Evolutionary conservation across 176 grass and related monocot species (phyloP), one percentile per base, ranked within the genome.

Genomic region (Avena sativa): DNA sequence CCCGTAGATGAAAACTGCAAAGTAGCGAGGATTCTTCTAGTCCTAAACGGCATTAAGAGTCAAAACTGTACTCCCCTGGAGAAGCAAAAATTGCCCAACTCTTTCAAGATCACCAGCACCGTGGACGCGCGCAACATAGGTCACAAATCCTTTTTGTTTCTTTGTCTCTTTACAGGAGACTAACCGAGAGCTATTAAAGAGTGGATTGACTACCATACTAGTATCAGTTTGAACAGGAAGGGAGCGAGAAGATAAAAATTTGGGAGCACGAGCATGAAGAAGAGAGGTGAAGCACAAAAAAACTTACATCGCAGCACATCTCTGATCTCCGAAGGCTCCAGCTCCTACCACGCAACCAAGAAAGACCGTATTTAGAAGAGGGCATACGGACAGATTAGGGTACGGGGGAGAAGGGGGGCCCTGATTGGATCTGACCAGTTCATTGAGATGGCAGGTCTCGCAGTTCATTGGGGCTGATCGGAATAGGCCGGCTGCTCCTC

Each of bases 391-490:
- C 8, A 74, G 21, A 59, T 47, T 46, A 83, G 28, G 61, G 64
- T 34, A 67, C 12, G n/a, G 25, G 25, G 60, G 14, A 4, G 13
- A 2, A 1, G 12, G 4, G 20, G 9, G 5, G 21, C 47, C 7
- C 7, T 28, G 49, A 43, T 47, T 12, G 81, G 67, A 83, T 73
- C 68, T 74, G 67, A 83, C 81, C 68, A 83, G 68, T 19, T 73
- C 81, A 23, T 60, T 83, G 4, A 83, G 52, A 1, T 83, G 69
- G 82, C 69, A 84, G 4, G 82, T 84, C 82, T 84, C 82, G 69
- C 82, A 84, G 69, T 84, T 84, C 82, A 84, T 84, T 8, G 13
- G 13, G 36, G 43, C 2, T 11, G 81, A 72, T 58, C 68, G 25
- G 79, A 26, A 5, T 40, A 47, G 19, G 19, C 2, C 9, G 70